Conservation (phyloP, 2,329 filamentous ascomycete genomes). For the Aaosphaeria pasadenensis region DNA sequence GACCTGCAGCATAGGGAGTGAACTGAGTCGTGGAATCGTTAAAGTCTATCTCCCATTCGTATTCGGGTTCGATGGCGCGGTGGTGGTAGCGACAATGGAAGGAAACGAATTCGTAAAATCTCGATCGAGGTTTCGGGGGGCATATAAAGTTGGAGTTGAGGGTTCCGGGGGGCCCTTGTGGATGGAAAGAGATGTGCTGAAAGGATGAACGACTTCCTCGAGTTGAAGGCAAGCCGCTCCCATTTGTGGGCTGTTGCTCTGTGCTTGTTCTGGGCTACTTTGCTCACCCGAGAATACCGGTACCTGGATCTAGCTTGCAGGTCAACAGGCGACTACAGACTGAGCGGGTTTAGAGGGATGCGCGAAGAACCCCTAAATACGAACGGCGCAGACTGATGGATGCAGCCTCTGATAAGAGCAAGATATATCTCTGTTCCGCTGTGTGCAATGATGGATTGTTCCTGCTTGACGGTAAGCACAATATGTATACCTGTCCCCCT, state of each 20-base stretch:
- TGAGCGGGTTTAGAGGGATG: background rate
- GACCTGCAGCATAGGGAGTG: conserved; percentile 8
- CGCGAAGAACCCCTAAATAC: background rate
- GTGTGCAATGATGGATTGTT: too few species aligned
- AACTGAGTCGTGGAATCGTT: conserved; percentile 23
- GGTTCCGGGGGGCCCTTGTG: too few species aligned
- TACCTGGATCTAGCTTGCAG: conserved; percentile 1
- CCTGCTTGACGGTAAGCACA: too few species aligned
- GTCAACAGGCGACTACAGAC: background rate
- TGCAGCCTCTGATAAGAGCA: too few species aligned
- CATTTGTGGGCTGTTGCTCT: background rate
- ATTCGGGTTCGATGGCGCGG: conserved; percentile 11
- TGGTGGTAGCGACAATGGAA: background rate
- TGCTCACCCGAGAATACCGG: background rate
- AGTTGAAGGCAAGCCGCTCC: background rate
- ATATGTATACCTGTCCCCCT: too few species aligned
- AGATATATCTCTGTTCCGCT: too few species aligned
- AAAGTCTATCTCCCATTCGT: conserved; percentile 1
- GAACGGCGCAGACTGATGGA: too few species aligned
- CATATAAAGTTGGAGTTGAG: too few species aligned
- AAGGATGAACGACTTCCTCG: too few species aligned
- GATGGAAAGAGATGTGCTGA: too few species aligned
- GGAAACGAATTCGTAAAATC: too few species aligned
- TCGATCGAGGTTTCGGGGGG: too few species aligned
- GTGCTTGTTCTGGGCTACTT: background rate